Evolutionary conservation across 345 rosid genomes (phyloP).

Genomic region (Syzygium oleosum): DNA sequence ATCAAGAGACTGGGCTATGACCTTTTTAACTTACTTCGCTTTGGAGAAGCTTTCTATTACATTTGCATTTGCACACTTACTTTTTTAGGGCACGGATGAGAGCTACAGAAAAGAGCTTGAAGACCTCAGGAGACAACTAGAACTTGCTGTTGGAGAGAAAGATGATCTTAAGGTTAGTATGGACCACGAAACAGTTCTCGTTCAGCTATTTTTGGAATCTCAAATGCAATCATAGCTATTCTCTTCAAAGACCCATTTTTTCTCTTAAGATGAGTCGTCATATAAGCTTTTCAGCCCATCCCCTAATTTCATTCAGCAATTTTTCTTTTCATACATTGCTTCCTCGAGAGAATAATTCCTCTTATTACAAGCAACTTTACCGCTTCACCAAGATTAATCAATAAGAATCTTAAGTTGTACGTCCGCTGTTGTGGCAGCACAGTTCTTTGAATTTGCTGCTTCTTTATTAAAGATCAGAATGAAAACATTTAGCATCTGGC

Average conservation of each 20-base stretch:
- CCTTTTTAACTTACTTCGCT: background rate
- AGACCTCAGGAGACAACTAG: slow-evolving; percentile 51
- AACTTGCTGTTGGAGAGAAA: slow-evolving; percentile 48
- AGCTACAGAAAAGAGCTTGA: slow-evolving; percentile 33
- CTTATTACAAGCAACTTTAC: background rate
- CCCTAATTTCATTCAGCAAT: background rate
- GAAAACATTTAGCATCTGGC: background rate
- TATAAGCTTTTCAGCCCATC: background rate
- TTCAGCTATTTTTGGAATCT: background rate
- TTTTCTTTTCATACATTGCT: background rate
- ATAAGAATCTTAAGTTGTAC: background rate
- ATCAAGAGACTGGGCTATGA: background rate
- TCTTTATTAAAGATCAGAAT: background rate
- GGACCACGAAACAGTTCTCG: background rate
- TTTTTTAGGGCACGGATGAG: background rate
- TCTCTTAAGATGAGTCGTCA: background rate
- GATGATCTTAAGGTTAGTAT: slow-evolving; percentile 57
- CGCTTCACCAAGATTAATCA: background rate
- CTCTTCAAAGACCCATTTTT: background rate
- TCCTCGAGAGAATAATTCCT: background rate
- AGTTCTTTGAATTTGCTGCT: background rate
- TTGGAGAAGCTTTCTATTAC: background rate
- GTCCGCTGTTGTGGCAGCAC: background rate
- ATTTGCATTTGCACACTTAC: background rate
- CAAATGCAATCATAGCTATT: background rate